Conservation (phyloP, 345 rosid species). For the Citrus maxima region DNA sequence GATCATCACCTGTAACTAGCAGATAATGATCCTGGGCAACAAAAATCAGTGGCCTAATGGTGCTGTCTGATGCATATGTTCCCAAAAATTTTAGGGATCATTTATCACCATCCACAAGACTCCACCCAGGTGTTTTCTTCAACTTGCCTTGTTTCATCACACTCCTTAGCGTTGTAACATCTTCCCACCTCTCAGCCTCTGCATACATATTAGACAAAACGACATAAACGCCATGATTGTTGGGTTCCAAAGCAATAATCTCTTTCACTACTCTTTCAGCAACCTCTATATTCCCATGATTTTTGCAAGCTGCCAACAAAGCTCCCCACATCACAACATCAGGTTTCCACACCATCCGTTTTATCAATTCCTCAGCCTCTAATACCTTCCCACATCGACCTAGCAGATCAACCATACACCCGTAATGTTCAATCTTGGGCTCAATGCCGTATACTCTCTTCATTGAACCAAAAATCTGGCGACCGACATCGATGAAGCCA, state of each 20-base stretch:
- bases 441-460: slow-evolving; percentile 16
- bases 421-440: slow-evolving; percentile 30
- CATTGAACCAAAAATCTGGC: slow-evolving; percentile 18
- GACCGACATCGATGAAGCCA: slow-evolving; percentile 18
- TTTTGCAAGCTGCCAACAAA: slow-evolving; percentile 12
- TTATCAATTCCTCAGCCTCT: slow-evolving; percentile 24
- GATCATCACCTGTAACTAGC: too few relatives aligned
- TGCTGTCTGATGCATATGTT: not conserved
- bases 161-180: slow-evolving; percentile 16
- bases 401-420: slow-evolving; percentile 32
- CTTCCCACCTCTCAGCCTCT: slow-evolving; percentile 18
- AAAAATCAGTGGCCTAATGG: not conserved
- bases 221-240: slow-evolving; percentile 23
- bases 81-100: not conserved
- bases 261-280: slow-evolving; percentile 17
- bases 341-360: slow-evolving; percentile 20
- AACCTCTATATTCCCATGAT: slow-evolving; percentile 17
- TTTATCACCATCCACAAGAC: slow-evolving; percentile 14
- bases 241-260: slow-evolving; percentile 18
- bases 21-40: not conserved
- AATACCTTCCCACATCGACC: slow-evolving; percentile 17
- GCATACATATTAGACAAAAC: slow-evolving; percentile 24
- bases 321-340: slow-evolving; percentile 29
- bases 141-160: slow-evolving; percentile 17
- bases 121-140: slow-evolving; percentile 26